These are phyloP conservation scores for Teratosphaeriaceae sp. DNA, from an alignment of 2,329 filamentous ascomycete genomes.

Conservation along the genomic window DNA sequence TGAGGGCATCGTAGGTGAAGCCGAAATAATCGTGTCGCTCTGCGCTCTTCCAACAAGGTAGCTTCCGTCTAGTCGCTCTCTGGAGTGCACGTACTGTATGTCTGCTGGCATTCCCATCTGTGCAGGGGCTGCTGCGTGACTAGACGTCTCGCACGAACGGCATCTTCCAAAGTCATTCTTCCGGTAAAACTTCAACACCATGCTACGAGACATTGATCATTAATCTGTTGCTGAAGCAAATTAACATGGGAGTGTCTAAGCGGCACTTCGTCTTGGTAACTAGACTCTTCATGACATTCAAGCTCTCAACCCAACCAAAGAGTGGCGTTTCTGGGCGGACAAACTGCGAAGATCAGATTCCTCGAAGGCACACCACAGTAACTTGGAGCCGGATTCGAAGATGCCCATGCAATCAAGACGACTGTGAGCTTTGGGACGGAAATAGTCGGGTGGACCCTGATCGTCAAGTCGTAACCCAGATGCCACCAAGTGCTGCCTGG, in stretches of 20 bases:
- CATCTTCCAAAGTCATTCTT: background rate
- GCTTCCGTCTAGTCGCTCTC: background rate
- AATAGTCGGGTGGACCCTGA: too few species aligned
- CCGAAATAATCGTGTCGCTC: background rate
- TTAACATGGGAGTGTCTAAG: slow-evolving; percentile 1
- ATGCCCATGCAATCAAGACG: too few species aligned
- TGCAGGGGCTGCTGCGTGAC: background rate
- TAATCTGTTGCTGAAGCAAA: background rate
- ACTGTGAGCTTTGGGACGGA: too few species aligned
- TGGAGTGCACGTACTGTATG: slow-evolving; percentile 1
- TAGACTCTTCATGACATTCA: background rate
- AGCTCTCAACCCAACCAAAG: background rate
- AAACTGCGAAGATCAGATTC: too few species aligned
- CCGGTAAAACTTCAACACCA: background rate
- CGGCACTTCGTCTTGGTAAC: background rate
- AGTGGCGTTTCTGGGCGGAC: too few species aligned
- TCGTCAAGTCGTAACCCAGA: too few species aligned
- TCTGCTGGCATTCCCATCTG: background rate
- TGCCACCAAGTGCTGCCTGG: too few species aligned
- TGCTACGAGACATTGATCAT: background rate
- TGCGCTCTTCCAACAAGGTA: background rate
- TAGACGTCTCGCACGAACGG: background rate
- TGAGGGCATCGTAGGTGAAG: background rate
- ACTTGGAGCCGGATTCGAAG: too few species aligned
- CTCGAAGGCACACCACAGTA: too few species aligned